Evolutionary conservation across 2,329 filamentous ascomycete genomes (phyloP), one percentile per base, ranked within the genome.

Genomic region (Byssothecium circinans): DNA sequence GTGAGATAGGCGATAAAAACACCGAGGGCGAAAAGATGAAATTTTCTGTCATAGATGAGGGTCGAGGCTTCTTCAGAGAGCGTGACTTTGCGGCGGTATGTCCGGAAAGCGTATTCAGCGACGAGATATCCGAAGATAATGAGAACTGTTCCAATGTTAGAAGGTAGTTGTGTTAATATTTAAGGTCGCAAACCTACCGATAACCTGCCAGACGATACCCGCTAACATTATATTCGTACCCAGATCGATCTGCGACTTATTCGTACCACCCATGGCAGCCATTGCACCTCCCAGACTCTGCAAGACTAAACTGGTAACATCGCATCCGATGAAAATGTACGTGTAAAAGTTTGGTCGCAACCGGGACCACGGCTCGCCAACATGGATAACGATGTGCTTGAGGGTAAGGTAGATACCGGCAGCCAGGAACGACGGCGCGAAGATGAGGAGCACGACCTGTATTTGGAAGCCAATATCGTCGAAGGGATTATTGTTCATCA

Each of bases 261-360:
- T 49, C 1, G 60, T 55, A 2, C 60, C 56, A 0, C 78, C 77
- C 0, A 75, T 75, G 0, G 81, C 79, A 1, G 82, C 78, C 33
- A 82, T 69, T 29, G 74, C 81, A 37, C 81, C 81, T 8, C 81
- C 81, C 2, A 72, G 73, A 8, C 78, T 79, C 62, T 84, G 82
- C 19, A 84, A 62, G 8, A 81, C 54, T 30, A 85, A 72, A n/a
- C 76, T 79, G 39, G 79, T 57, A 23, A 84, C 54, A 54, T 84
- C 82, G 57, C 78, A 81, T 20, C 70, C 63, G 54, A 84, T 78
- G 67, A 84, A 84, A 47, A 83, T 74, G 64, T 77, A 77, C 7
- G 81, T 82, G 61, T 82, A 83, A 38, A 75, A 64, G 1, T 27
- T 42, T 2, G 65, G 62, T n/a, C 50, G 29, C 5, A 69, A 20